Conservation (phyloP, 139 green algal species). For the Chlorella sp. region DNA sequence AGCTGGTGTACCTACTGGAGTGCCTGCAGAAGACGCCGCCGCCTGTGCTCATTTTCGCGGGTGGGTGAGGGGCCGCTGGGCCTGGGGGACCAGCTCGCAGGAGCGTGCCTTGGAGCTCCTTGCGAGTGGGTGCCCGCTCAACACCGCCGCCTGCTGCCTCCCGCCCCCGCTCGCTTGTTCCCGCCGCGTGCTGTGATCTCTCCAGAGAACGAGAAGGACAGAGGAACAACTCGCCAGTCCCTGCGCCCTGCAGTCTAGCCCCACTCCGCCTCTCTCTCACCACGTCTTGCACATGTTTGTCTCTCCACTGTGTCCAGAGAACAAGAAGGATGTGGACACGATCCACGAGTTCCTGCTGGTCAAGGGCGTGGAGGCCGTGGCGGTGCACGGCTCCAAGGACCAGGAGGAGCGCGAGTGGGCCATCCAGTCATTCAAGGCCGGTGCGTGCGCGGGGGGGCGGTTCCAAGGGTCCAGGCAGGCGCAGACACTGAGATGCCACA, state of each 20-base stretch:
- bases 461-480: no score
- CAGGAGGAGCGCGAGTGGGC: constrained; percentile 89
- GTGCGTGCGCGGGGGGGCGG: constrained; percentile 6
- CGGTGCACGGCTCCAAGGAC: constrained; percentile 96
- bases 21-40: constrained; percentile 98
- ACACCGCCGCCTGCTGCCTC: not conserved
- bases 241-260: constrained; percentile 37
- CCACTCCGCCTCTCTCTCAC: not conserved
- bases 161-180: not conserved
- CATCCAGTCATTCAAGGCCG: constrained; percentile 94
- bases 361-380: constrained; percentile 96
- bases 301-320: constrained; percentile 66
- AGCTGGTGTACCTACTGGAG: constrained; percentile 95
- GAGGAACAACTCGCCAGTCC: constrained; percentile 95
- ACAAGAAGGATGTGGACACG: constrained; percentile 96
- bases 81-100: no score
- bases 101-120: no score
- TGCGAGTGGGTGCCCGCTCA: not conserved
- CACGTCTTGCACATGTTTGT: no score
- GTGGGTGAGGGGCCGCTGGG: not conserved
- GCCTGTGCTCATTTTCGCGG: constrained; percentile 96
- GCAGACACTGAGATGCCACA: no score
- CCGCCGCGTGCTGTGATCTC: not conserved
- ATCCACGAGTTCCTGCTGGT: constrained; percentile 96
- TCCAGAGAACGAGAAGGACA: constrained; percentile 93